Conservation (phyloP, 2,329 filamentous ascomycete genomes). For the Lojkania enalia region DNA sequence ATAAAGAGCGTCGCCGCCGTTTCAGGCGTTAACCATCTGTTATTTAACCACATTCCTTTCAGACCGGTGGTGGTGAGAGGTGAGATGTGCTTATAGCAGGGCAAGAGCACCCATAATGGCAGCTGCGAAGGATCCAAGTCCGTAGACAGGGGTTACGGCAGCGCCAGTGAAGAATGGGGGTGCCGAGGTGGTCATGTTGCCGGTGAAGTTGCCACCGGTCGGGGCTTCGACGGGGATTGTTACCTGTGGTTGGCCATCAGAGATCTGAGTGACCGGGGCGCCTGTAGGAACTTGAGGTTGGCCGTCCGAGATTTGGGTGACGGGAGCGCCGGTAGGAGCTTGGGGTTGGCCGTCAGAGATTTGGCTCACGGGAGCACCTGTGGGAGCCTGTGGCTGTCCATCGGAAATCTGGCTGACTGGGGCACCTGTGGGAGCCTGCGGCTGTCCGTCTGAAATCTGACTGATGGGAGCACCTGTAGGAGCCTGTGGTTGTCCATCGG, state of each 20-base stretch:
- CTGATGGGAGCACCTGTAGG: conserved; percentile 18
- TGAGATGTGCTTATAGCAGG: conserved; percentile 27
- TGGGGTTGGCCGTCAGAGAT: conserved; percentile 15
- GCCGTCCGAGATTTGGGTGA: conserved; percentile 11
- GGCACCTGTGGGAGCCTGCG: conserved; percentile 11
- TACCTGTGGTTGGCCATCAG: conserved; percentile 32
- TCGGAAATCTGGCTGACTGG: conserved; percentile 17
- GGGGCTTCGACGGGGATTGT: too few species aligned
- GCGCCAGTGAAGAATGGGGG: conserved; percentile 36
- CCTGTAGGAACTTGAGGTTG: conserved; percentile 20
- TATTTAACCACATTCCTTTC: too few species aligned
- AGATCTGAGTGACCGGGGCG: conserved; percentile 17
- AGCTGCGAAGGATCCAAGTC: conserved; percentile 30
- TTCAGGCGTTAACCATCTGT: too few species aligned
- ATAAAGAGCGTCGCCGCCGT: too few species aligned
- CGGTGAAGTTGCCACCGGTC: conserved; percentile 3
- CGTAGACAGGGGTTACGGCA: conserved; percentile 24
- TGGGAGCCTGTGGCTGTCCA: conserved; percentile 27
- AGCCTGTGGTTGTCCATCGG: conserved; percentile 21
- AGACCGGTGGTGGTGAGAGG: conserved; percentile 3
- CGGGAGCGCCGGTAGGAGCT: conserved; percentile 9
- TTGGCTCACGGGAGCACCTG: conserved; percentile 24
- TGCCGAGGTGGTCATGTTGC: conserved; percentile 17
- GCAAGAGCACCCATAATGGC: conserved; percentile 34
- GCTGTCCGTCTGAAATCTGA: conserved; percentile 26